Percentiles rank a stretch among this genome's conserved stretches.
Evolutionary conservation across 164 flowering plant species (phyloP).

Genomic region (Macadamia integrifolia): DNA sequence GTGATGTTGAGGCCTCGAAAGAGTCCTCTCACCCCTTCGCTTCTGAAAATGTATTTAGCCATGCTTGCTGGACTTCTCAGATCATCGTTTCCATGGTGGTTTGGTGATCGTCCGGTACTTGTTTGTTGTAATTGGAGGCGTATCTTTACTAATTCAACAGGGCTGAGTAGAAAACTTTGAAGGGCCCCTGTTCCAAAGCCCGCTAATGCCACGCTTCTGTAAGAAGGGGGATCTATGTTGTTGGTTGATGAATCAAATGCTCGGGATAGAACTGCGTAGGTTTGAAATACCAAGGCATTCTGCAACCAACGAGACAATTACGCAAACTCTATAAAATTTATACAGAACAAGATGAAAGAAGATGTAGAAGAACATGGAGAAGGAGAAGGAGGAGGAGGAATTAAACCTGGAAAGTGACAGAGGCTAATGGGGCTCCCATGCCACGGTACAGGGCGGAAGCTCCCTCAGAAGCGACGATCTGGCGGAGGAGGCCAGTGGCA

Average conservation of each 20-base stretch:
- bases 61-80: slow-evolving; percentile 44
- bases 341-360: too few species aligned
- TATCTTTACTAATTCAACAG: slow-evolving; percentile 80
- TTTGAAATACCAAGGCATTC: slow-evolving; percentile 92
- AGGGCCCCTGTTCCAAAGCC: slow-evolving; percentile 82
- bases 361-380: too few species aligned
- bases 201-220: slow-evolving; percentile 63
- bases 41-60: slow-evolving; percentile 39
- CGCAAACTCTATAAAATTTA: too few species aligned
- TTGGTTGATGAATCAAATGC: slow-evolving; percentile 36
- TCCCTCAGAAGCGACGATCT: slow-evolving; percentile 45
- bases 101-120: neutral
- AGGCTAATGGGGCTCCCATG: slow-evolving; percentile 86
- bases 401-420: slow-evolving; percentile 79
- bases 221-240: slow-evolving; percentile 64
- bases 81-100: neutral
- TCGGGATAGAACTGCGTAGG: slow-evolving; percentile 63
- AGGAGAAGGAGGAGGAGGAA: neutral
- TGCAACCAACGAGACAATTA: slow-evolving; percentile 22
- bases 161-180: slow-evolving; percentile 65
- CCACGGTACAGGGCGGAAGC: slow-evolving; percentile 70
- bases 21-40: slow-evolving; percentile 62
- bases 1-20: slow-evolving; percentile 74
- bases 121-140: slow-evolving; percentile 47
- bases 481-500: slow-evolving; percentile 50